Conservation (phyloP, 2,329 filamentous ascomycete genomes). For the Aspergillus ruber region DNA sequence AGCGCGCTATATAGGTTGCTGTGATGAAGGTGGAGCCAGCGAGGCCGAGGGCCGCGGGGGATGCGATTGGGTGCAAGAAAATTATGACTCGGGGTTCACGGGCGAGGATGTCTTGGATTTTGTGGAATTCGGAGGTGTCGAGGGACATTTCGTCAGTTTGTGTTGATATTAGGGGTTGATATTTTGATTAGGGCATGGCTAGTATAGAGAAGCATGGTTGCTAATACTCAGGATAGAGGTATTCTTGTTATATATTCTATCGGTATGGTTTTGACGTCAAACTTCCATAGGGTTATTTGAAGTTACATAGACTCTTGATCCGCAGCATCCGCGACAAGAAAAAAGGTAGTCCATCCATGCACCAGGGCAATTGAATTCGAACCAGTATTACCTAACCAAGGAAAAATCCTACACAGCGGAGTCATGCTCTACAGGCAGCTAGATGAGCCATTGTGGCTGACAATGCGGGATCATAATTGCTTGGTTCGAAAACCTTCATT, state of each 20-base stretch:
- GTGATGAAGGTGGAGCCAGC: not conserved
- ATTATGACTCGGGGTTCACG: not conserved
- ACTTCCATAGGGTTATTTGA: too few species aligned
- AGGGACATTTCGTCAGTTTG: not conserved
- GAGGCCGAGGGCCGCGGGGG: not conserved
- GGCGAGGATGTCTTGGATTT: not conserved
- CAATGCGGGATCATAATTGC: not conserved
- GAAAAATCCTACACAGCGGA: too few species aligned
- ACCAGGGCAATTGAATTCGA: too few species aligned
- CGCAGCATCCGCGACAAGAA: too few species aligned
- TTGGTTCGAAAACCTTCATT: not conserved
- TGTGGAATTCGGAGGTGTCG: not conserved
- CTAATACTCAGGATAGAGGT: not conserved
- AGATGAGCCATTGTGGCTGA: not conserved
- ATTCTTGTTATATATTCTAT: too few species aligned
- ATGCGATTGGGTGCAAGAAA: not conserved
- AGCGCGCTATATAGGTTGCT: not conserved
- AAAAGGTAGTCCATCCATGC: too few species aligned
- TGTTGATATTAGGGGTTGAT: not conserved
- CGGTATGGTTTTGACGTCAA: too few species aligned
- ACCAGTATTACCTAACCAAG: too few species aligned
- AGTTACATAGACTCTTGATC: too few species aligned
- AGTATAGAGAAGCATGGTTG: not conserved
- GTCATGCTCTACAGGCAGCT: too few species aligned
- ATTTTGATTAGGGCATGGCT: not conserved